Percentiles rank a stretch among this genome's conserved stretches.
Evolutionary conservation across 176 grass and related monocot species (phyloP).

Genomic region (Poa pratensis): DNA sequence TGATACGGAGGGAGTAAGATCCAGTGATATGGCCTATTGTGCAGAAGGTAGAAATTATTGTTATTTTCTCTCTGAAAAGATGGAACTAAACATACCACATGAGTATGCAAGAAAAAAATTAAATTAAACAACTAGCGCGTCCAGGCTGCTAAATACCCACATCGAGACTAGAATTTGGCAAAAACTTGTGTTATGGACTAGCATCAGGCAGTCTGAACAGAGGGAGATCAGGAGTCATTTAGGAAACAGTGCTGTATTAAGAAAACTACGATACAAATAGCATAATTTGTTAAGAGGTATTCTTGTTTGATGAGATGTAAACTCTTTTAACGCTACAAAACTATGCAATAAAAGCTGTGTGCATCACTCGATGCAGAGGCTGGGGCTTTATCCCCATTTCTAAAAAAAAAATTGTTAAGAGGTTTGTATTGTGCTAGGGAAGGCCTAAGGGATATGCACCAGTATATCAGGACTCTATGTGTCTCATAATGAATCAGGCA

Average conservation of each 20-base stretch:
- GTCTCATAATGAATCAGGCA: slow-evolving; percentile 14
- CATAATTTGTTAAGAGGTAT: neutral
- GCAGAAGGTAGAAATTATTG: neutral
- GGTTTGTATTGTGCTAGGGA: neutral
- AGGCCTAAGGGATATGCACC: neutral
- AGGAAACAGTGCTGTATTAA: neutral
- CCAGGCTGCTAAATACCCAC: neutral
- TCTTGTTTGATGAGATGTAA: no score
- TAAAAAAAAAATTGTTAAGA: neutral
- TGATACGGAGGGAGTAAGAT: neutral
- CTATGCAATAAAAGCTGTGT: no score
- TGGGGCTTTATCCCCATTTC: no score
- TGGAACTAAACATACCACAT: neutral
- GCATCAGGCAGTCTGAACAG: neutral
- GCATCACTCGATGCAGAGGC: no score
- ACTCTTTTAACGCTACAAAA: no score
- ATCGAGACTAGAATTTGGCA: neutral
- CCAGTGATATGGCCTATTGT: neutral
- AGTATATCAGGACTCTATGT: neutral
- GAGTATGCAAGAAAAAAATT: neutral
- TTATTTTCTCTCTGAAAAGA: neutral
- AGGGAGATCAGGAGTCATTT: neutral
- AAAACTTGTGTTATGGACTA: neutral
- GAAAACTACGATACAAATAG: neutral
- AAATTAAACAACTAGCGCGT: neutral